Evolutionary conservation across 306 rosid species (phyloP), one percentile per base, ranked within the genome.

Genomic region (Rosa persica): DNA sequence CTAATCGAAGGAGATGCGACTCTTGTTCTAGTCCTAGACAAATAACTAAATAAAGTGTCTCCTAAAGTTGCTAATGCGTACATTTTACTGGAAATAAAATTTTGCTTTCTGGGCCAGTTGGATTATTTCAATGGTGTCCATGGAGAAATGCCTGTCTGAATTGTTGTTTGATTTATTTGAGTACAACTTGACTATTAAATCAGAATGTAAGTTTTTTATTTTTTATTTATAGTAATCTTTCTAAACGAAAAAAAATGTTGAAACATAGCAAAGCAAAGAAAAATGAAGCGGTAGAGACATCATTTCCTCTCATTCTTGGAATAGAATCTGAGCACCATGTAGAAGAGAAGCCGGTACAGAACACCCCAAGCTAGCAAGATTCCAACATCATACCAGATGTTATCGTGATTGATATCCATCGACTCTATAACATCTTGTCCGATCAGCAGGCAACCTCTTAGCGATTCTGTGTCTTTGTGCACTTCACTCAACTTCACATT

Each of bases 361-460:
- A 89, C 90, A 52, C 97, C 97, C 98, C 97, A 92, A 69, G 93
- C 98, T 36, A 92, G 93, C 84, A 94, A 84, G 80, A 92, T 87
- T 38, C 39, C 77, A 16, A 94, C 61, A 77, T 92, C 91, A 25
- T 77, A 81, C 94, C 92, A 92, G 11, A 89, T 42, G 43, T 72
- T 83, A 22, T 88, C 76, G 75, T 20, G 55, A 3, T 12, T 48
- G 58, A 92, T 80, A 76, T 89, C 96, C 97, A 92, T 89, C 12
- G 93, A 61, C 64, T 80, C 73, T 67, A 94, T 38, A 25, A 94
- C 85, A 76, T 94, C 94, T 80, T 90, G 87, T 70, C 96, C 94
- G 12, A 92, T 81, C 68, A 92, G 74, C 77, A 11, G 8, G 83
- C 96, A 94, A 22, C 76, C 25, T 1, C 11, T 48, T 0, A 73